A percentile compares a stretch with the other conserved stretches of the same genome.
These are phyloP conservation scores for Blumeria hordei DNA, from an alignment of 2,329 filamentous ascomycete species.

Conservation along the genomic window DNA sequence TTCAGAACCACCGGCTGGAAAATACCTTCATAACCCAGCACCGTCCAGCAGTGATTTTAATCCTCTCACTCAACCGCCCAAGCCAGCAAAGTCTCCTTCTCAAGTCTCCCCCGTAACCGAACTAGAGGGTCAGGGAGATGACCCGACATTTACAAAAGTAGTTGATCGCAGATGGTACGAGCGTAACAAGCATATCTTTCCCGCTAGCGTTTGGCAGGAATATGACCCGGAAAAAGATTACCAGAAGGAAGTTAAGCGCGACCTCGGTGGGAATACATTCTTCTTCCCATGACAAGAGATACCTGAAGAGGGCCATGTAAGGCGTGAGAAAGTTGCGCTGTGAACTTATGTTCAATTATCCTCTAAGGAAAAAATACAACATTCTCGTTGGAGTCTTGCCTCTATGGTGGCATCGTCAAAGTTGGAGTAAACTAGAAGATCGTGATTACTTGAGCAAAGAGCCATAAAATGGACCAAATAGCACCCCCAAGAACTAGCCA, in stretches of 20 bases:
- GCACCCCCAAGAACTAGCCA: conserved; percentile 11
- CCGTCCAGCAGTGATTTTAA: conserved; percentile 14
- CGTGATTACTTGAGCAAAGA: conserved; percentile 5
- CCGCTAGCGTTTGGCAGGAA: conserved; percentile 83
- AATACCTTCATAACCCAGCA: neutral
- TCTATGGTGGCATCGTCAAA: neutral
- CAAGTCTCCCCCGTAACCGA: conserved; percentile 16
- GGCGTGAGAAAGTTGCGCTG: neutral
- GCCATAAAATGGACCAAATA: conserved; percentile 4
- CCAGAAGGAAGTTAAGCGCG: conserved; percentile 49
- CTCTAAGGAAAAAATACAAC: neutral
- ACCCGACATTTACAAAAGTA: conserved; percentile 69
- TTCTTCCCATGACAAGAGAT: conserved; percentile 37
- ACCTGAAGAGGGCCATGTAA: neutral
- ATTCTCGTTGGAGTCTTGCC: neutral
- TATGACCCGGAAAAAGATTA: conserved; percentile 85
- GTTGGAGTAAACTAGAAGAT: neutral
- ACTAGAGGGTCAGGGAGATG: conserved; percentile 54
- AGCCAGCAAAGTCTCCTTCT: conserved; percentile 17
- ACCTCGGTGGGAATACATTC: conserved; percentile 75
- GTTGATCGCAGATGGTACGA: conserved; percentile 95
- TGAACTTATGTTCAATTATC: neutral
- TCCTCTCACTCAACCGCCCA: conserved; percentile 17
- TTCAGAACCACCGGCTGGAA: conserved; percentile 19
- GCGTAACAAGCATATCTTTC: conserved; percentile 93